Conservation (phyloP, 192 early-diverging fungal species). For the Coemansia aciculifera region DNA sequence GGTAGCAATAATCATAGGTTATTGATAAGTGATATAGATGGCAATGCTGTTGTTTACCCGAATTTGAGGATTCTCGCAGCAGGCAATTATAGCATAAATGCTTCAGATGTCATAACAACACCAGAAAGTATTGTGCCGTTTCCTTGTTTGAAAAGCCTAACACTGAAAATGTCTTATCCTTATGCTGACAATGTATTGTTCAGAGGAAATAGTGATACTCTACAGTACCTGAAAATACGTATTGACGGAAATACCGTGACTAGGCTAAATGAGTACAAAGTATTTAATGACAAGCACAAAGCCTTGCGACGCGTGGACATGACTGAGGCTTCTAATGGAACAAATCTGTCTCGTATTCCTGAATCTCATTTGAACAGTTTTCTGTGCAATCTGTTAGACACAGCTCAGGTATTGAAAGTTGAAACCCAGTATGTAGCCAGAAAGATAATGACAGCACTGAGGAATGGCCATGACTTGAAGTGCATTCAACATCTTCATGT, state of each 20-base stretch:
- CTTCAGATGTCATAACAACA: not conserved
- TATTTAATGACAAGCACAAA: not conserved
- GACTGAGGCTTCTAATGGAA: not conserved
- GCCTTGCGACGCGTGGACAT: not conserved
- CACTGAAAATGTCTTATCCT: not conserved
- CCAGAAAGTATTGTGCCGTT: not conserved
- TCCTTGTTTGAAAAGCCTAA: not conserved
- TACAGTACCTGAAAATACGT: not conserved
- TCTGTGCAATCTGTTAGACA: not conserved
- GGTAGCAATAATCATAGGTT: not conserved
- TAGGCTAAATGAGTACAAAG: not conserved
- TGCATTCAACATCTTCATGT: not conserved
- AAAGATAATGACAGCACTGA: not conserved
- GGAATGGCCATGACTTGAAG: not conserved
- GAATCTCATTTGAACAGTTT: not conserved
- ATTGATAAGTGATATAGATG: not conserved
- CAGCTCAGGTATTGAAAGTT: not conserved
- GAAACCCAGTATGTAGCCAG: no score
- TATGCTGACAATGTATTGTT: conserved; percentile 12
- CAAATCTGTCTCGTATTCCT: no score
- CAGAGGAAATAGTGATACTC: conserved; percentile 4
- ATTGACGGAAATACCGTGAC: not conserved
- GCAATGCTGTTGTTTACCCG: conserved; percentile 1
- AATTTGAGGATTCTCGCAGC: not conserved
- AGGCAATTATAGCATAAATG: no score